These are phyloP conservation scores for Carnegiea gigantea DNA, from an alignment of 179 eudicot genomes.

Conservation along the genomic window DNA sequence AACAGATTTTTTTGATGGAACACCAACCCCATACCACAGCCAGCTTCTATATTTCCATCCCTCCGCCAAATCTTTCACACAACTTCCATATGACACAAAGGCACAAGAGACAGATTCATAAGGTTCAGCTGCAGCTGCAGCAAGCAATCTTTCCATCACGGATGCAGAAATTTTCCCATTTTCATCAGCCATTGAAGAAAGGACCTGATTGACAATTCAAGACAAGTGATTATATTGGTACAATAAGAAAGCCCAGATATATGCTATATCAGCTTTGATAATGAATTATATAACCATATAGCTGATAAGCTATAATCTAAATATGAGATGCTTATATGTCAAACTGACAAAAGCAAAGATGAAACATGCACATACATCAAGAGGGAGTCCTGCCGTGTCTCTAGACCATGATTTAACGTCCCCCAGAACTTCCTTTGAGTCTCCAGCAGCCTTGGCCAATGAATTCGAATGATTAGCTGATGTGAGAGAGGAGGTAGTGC, in stretches of 20 bases:
- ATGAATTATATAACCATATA: neutral
- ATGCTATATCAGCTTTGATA: neutral
- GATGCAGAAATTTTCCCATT: slow-evolving; percentile 75
- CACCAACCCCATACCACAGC: slow-evolving; percentile 90
- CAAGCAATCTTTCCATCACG: slow-evolving; percentile 89
- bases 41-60: slow-evolving; percentile 97
- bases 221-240: slow-evolving; percentile 6
- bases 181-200: slow-evolving; percentile 86
- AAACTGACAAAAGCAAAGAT: neutral
- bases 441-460: slow-evolving; percentile 38
- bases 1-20: slow-evolving; percentile 50
- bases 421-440: slow-evolving; percentile 40
- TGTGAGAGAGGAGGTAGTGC: slow-evolving; percentile 52
- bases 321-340: neutral
- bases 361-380: slow-evolving; percentile 62
- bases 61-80: slow-evolving; percentile 73
- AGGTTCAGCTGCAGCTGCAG: slow-evolving; percentile 99
- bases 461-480: slow-evolving; percentile 38
- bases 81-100: slow-evolving; percentile 96
- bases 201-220: slow-evolving; percentile 49
- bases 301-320: neutral
- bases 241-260: neutral
- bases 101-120: slow-evolving; percentile 96
- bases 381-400: slow-evolving; percentile 66
- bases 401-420: slow-evolving; percentile 49